Evolutionary conservation across 2,329 filamentous ascomycete genomes (phyloP).

Genomic region (Aspergillus candidus): DNA sequence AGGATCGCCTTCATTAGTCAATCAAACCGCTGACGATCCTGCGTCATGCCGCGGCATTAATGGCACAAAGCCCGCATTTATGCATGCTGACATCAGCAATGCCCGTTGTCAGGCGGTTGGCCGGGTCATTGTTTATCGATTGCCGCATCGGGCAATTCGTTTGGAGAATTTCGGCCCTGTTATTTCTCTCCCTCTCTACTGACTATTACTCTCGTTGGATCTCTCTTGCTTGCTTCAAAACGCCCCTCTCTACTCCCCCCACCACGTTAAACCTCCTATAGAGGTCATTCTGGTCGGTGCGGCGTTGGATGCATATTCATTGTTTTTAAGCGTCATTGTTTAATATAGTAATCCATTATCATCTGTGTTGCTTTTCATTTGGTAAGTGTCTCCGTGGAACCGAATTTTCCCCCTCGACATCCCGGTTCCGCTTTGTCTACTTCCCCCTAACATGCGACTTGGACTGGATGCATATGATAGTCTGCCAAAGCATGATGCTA

Average conservation of each 20-base stretch:
- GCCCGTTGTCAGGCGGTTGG: conserved; percentile 20
- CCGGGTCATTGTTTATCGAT: conserved; percentile 35
- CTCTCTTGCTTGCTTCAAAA: conserved; percentile 4
- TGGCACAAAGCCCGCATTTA: conserved; percentile 5
- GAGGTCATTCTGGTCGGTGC: conserved; percentile 16
- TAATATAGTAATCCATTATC: neutral
- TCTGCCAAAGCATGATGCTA: no score
- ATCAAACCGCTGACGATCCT: neutral
- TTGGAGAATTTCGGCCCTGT: conserved; percentile 6
- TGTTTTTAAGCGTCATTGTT: conserved; percentile 24
- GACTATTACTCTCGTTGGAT: conserved; percentile 18
- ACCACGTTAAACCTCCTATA: conserved; percentile 5
- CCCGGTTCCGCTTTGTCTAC: no score
- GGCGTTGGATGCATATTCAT: conserved; percentile 23
- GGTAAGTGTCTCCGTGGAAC: conserved; percentile 10
- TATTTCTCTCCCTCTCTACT: conserved; percentile 20
- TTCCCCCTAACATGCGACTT: no score
- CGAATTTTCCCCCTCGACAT: neutral
- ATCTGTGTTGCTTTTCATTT: conserved; percentile 11
- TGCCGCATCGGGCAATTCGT: conserved; percentile 29
- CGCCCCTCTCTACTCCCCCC: conserved; percentile 7
- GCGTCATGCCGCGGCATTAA: conserved; percentile 4
- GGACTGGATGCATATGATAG: no score
- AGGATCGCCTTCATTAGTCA: no score
- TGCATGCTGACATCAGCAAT: conserved; percentile 20